Conservation (phyloP, 805 yeast species). For the Candida germanica region DNA sequence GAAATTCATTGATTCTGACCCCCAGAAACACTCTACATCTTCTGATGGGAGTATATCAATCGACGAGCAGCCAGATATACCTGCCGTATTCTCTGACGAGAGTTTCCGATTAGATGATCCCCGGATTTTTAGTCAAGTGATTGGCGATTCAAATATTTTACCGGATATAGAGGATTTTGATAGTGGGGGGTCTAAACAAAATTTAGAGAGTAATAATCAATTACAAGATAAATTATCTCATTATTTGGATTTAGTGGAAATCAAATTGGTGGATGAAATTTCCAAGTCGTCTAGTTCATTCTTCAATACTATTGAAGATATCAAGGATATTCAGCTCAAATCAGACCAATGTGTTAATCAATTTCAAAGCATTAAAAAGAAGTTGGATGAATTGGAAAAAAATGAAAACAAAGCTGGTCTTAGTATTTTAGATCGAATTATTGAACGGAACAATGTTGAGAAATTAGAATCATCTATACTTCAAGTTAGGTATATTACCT, state of each 20-base stretch:
- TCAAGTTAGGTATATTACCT: conserved; percentile 44
- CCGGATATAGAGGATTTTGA: conserved; percentile 22
- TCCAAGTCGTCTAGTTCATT: conserved; percentile 82
- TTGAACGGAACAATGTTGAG: conserved; percentile 57
- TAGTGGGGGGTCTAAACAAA: conserved; percentile 18
- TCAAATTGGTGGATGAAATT: conserved; percentile 75
- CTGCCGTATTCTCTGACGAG: conserved; percentile 62
- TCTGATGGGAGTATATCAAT: not conserved
- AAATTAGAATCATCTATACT: conserved; percentile 58
- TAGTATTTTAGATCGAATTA: conserved; percentile 45
- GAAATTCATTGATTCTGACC: conserved; percentile 20
- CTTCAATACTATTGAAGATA: conserved; percentile 78
- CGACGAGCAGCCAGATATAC: conserved; percentile 36
- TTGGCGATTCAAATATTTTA: conserved; percentile 52
- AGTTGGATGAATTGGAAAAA: conserved; percentile 45
- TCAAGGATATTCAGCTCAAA: conserved; percentile 58
- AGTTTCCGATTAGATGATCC: conserved; percentile 87
- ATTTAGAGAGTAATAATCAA: conserved; percentile 47
- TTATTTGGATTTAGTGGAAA: conserved; percentile 82
- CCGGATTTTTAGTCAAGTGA: conserved; percentile 70
- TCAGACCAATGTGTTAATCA: conserved; percentile 50
- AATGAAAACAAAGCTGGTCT: conserved; percentile 51
- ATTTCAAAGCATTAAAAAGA: conserved; percentile 43
- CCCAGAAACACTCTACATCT: not conserved
- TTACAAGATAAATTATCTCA: conserved; percentile 77